These are phyloP conservation scores for Chlamydomonas urium DNA, from an alignment of 139 green algal genomes.

Conservation along the genomic window DNA sequence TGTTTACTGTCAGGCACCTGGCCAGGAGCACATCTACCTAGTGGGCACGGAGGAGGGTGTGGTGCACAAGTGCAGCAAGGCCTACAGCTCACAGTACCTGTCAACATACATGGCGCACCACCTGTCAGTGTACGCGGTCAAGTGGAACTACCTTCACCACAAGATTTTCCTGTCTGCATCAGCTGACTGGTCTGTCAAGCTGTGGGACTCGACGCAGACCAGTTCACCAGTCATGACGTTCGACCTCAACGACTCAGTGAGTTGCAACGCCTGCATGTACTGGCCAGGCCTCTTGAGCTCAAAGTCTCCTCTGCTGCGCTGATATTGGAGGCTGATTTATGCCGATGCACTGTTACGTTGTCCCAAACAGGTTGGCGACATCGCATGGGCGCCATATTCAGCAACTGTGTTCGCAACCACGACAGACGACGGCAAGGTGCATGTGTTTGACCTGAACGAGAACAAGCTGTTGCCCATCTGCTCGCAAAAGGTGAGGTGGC, in stretches of 20 bases:
- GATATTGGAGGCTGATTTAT: not conserved
- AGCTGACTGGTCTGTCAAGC: slow-evolving; percentile 88
- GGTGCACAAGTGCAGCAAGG: slow-evolving; percentile 86
- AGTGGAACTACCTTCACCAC: slow-evolving; percentile 80
- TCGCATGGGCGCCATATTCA: slow-evolving; percentile 84
- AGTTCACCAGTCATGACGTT: slow-evolving; percentile 27
- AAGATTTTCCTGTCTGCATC: slow-evolving; percentile 79
- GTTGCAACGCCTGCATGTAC: too few relatives aligned
- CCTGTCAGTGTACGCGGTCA: slow-evolving; percentile 71
- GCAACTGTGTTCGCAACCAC: slow-evolving; percentile 83
- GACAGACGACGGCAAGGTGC: slow-evolving; percentile 74
- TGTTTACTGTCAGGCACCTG: slow-evolving; percentile 3
- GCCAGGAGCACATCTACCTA: slow-evolving; percentile 68
- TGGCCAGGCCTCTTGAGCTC: not conserved
- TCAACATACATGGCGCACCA: slow-evolving; percentile 59
- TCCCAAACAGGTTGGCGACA: slow-evolving; percentile 81
- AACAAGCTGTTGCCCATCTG: slow-evolving; percentile 81
- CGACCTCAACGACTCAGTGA: slow-evolving; percentile 24
- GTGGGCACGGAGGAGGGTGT: slow-evolving; percentile 84
- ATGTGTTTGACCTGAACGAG: slow-evolving; percentile 82
- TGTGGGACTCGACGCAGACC: slow-evolving; percentile 44
- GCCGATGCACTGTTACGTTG: slow-evolving; percentile 43
- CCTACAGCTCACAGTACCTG: slow-evolving; percentile 79
- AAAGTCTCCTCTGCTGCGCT: not conserved
- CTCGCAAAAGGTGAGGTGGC: slow-evolving; percentile 71